Conservation (phyloP, 2,329 filamentous ascomycete species). For the Neonectria punicea region DNA sequence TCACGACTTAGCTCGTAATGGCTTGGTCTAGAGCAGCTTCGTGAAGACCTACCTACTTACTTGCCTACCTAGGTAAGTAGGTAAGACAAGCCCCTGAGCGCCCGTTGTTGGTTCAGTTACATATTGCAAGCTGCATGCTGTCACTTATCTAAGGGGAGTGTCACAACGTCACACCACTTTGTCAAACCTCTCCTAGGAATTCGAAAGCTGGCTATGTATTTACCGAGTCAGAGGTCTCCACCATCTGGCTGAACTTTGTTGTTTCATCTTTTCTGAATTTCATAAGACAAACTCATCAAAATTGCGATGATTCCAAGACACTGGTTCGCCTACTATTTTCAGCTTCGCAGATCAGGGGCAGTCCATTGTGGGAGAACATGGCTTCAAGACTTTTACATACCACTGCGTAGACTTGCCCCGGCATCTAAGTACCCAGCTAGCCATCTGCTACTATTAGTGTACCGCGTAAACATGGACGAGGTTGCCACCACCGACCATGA, state of each 20-base stretch:
- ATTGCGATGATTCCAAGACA: background rate
- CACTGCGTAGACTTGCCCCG: background rate
- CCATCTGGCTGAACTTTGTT: background rate
- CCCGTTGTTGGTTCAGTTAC: background rate
- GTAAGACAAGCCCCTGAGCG: background rate
- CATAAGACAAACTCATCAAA: background rate
- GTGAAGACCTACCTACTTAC: background rate
- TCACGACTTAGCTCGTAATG: conserved; percentile 1
- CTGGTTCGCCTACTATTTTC: background rate
- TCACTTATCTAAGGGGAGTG: background rate
- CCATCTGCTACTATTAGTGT: background rate
- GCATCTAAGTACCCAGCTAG: too few species aligned
- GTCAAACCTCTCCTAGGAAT: background rate
- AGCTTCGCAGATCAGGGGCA: background rate
- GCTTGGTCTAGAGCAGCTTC: background rate
- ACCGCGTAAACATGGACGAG: background rate
- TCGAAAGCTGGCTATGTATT: background rate
- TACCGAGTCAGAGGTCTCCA: background rate
- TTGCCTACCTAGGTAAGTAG: background rate
- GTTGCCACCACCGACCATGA: background rate
- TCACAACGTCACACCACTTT: background rate
- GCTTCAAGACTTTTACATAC: background rate
- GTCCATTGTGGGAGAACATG: background rate
- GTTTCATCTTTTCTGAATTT: background rate
- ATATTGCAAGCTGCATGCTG: background rate